Conservation (phyloP, 495 filamentous ascomycete genomes). For the Aspergillus ellipticus region DNA sequence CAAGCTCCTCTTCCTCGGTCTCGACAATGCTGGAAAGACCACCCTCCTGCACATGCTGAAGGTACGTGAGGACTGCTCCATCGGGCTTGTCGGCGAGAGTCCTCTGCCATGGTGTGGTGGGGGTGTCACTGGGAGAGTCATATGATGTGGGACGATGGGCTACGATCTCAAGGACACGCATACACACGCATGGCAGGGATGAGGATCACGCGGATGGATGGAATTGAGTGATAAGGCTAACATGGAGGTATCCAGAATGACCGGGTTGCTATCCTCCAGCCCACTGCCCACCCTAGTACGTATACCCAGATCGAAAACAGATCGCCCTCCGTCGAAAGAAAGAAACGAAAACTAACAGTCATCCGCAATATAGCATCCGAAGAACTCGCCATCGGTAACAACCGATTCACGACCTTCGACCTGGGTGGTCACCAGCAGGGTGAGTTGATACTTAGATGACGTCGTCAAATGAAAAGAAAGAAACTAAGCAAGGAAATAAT, state of each 20-base stretch:
- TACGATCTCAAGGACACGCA: neutral
- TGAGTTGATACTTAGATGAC: constrained; percentile 33
- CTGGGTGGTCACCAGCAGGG: constrained; percentile 96
- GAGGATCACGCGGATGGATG: neutral
- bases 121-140: neutral
- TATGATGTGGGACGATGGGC: neutral
- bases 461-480: constrained; percentile 1
- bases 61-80: constrained; percentile 51
- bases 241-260: constrained; percentile 60
- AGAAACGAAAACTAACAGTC: neutral
- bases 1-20: constrained; percentile 88
- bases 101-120: neutral
- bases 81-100: neutral
- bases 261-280: constrained; percentile 87
- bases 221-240: constrained; percentile 15
- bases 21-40: constrained; percentile 98
- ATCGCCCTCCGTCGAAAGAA: neutral
- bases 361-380: constrained; percentile 67
- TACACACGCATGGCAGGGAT: neutral
- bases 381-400: constrained; percentile 93
- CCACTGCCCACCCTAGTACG: constrained; percentile 84
- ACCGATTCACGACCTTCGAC: constrained; percentile 96
- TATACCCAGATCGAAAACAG: constrained; percentile 12
- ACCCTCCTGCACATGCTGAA: constrained; percentile 91
- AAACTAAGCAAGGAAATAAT: neutral